Conservation (phyloP, 2,329 filamentous ascomycete species). For the Penicillium polonicum region DNA sequence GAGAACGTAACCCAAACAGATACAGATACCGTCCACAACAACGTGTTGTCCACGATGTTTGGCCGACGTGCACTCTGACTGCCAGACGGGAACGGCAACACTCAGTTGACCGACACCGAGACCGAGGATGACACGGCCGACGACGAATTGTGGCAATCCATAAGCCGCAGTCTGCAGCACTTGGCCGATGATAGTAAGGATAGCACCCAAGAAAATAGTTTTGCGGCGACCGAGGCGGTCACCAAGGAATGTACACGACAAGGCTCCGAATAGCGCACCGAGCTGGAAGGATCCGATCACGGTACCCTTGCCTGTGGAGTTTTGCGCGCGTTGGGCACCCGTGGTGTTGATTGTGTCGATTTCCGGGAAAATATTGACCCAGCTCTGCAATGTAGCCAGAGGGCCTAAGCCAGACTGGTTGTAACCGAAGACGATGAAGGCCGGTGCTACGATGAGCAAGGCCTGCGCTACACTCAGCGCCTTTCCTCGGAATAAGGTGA, state of each 20-base stretch:
- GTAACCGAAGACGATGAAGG: slow-evolving; percentile 26
- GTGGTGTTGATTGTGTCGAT: slow-evolving; percentile 45
- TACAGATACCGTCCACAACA: slow-evolving; percentile 50
- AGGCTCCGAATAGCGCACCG: slow-evolving; percentile 18
- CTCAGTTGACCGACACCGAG: slow-evolving; percentile 51
- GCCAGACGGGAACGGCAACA: slow-evolving; percentile 51
- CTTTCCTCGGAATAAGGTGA: slow-evolving; percentile 18
- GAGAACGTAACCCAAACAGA: slow-evolving; percentile 32
- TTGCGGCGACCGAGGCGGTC: slow-evolving; percentile 49
- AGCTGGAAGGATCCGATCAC: slow-evolving; percentile 26
- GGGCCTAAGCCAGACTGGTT: slow-evolving; percentile 26
- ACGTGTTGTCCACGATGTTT: slow-evolving; percentile 51
- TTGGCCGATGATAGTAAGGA: slow-evolving; percentile 48
- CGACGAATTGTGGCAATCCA: slow-evolving; percentile 48
- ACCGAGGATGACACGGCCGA: slow-evolving; percentile 51
- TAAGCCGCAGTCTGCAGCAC: slow-evolving; percentile 48
- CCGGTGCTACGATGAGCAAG: slow-evolving; percentile 35
- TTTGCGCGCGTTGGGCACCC: slow-evolving; percentile 17
- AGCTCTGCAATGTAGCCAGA: slow-evolving; percentile 21
- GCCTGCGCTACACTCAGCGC: slow-evolving; percentile 22
- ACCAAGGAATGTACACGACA: slow-evolving; percentile 33
- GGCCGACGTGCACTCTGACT: slow-evolving; percentile 49
- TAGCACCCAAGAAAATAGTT: slow-evolving; percentile 46
- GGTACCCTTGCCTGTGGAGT: slow-evolving; percentile 27
- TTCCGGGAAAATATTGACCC: slow-evolving; percentile 21